These are phyloP conservation scores for Licmophora abbreviata DNA, from an alignment of 108 stramenopile genomes.

Conservation along the genomic window DNA sequence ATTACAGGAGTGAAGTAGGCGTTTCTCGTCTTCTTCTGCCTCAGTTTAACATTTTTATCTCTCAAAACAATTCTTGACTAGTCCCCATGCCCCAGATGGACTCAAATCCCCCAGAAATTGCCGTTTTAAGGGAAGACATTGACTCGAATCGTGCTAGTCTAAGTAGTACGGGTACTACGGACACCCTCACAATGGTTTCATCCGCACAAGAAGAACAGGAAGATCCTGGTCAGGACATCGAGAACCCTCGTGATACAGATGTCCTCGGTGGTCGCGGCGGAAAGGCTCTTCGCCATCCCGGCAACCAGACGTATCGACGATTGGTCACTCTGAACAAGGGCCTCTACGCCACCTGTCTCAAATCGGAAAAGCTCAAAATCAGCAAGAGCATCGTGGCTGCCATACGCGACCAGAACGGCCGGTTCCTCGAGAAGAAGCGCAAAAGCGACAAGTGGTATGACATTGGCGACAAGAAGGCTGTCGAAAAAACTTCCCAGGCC, in stretches of 20 bases:
- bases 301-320: constrained; percentile 67
- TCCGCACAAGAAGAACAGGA: neutral
- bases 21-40: too few species aligned
- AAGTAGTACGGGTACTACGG: too few species aligned
- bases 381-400: constrained; percentile 66
- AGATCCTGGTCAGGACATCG: constrained; percentile 8
- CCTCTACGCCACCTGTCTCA: constrained; percentile 43
- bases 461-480: constrained; percentile 67
- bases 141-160: too few species aligned
- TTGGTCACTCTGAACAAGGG: constrained; percentile 46
- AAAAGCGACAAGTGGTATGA: constrained; percentile 43
- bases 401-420: constrained; percentile 67
- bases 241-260: constrained; percentile 41
- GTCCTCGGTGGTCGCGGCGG: constrained; percentile 76
- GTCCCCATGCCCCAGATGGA: too few species aligned
- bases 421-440: constrained; percentile 64
- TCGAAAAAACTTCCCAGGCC: constrained; percentile 75
- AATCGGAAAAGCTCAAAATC: constrained; percentile 66
- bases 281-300: constrained; percentile 50
- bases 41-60: too few species aligned
- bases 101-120: too few species aligned
- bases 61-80: too few species aligned
- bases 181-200: too few species aligned
- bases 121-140: too few species aligned
- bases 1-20: too few species aligned